phyloP scores from a whole-genome alignment of 257 asterid species.

The Petunia secreta region DNA sequence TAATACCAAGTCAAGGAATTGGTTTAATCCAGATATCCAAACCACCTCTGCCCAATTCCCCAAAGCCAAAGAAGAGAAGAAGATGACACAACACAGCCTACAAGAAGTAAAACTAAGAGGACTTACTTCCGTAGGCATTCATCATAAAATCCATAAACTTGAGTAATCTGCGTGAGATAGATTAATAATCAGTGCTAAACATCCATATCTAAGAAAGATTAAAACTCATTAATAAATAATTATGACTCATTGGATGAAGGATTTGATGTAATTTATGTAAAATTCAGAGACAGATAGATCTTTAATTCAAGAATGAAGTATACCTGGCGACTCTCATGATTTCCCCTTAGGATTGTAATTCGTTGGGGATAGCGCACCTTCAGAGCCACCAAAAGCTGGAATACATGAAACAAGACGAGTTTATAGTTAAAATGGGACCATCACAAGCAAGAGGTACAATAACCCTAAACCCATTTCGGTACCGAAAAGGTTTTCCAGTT shows the following conservation, averaged over 20 bases:
- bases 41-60: not conserved
- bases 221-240: not conserved
- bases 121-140: conserved; percentile 86
- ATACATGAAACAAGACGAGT: not conserved
- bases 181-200: conserved; percentile 25
- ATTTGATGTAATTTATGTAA: conserved; percentile 11
- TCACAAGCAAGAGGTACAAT: not conserved
- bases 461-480: not conserved
- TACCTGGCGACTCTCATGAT: conserved; percentile 86
- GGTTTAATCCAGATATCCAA: conserved; percentile 4
- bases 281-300: not conserved
- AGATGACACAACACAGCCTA: not conserved
- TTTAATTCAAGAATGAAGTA: conserved; percentile 7
- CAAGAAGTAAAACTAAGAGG: conserved; percentile 22
- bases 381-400: conserved; percentile 56
- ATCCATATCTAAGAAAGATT: not conserved
- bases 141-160: conserved; percentile 80
- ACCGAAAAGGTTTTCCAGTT: not conserved
- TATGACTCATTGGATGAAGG: not conserved
- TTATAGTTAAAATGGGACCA: conserved; percentile 5
- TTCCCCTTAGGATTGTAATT: conserved; percentile 73
- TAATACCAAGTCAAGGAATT: conserved; percentile 5
- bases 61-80: not conserved
- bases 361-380: conserved; percentile 59
- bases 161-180: conserved; percentile 62